Base-by-base conservation (phyloP, 768 basidiomycete species). In the Hypsizygus marmoreus region DNA sequence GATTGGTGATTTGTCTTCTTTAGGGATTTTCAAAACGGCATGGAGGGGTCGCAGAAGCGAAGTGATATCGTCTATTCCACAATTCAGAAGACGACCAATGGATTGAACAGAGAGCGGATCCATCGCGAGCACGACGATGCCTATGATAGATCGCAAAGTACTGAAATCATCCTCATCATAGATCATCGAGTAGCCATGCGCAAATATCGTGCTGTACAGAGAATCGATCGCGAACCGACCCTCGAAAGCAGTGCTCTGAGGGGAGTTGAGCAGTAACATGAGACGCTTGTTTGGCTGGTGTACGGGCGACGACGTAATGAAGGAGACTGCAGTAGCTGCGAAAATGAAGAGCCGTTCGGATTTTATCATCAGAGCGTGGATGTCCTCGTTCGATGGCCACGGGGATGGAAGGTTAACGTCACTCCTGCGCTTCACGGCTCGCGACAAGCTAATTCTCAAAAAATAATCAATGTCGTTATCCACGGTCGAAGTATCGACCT, bases 11-110 rank as follows among this genome's bases (percentile, higher is more conserved):
- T 4, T 8, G 14, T 29, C 13, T 5, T 24, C 17, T n/a, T 22
- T 13, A 13, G 30, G 45, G 17, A 45, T 26, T 6, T 19, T 30
- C 16, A 46, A 17, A n/a, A 46, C 29, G 10, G 45, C 34, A 23
- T 46, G 45, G 6, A 39, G 37, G 7, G 19, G 14, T 11, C 22
- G 37, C 12, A 40, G 8, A 4, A 35, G 20, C 22, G 19, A 16
- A 5, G 3, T 4, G 14, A 47, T 37, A n/a, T 29, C 22, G 2
- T 29, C n/a, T 13, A 12, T 13, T 12, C 17, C 16, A 6, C 23
- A 7, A 0, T 16, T 12, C 14, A 47, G 31, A 6, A 47, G 22
- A 4, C 8, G 12, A 16, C 14, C 20, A 22, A 39, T 35, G 2
- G 12, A 8, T 2, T 12, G 9, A 4, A 46, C n/a, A 10, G 45